Evolutionary conservation across 2,329 filamentous ascomycete genomes (phyloP), one percentile per base, ranked within the genome.

Genomic region (Alternaria gansuensis): DNA sequence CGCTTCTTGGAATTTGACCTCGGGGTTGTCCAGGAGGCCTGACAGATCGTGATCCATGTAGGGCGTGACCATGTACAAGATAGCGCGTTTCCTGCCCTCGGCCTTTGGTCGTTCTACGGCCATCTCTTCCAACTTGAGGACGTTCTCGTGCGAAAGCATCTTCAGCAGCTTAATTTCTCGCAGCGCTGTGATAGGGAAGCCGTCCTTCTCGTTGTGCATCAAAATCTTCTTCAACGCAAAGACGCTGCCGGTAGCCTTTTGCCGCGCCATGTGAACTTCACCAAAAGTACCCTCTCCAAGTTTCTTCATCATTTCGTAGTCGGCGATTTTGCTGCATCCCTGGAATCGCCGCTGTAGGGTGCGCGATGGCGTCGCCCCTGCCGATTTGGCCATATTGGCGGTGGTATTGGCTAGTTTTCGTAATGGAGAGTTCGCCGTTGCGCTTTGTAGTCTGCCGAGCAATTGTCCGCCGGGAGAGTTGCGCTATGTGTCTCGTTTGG

Each of bases 31-130:
- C 70, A 99, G 88, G 29, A 99, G 87, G 43, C 95, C 95, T 8
- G 94, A 96, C n/a, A 99, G 85, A 79, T 99, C 95, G 79, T 99
- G 95, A 70, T 98, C 93, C 93, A 98, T 97, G 78, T 99, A 99
- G 6, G 94, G 95, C 43, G 90, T 97, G 51, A 96, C 94, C 95
- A 99, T 99, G 80, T 98, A 98, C 83, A 99, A 93, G 68, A 93
- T 93, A 3, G 90, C 89, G 59, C 89, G 87, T 68, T 82, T 82
- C 68, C 79, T 72, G 77, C 83, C 79, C 81, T 85, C 77, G 39
- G 77, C 78, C 73, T 85, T 86, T 73, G 83, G 85, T 56, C 86
- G 83, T 77, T 99, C 95, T 34, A 99, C 91, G 11, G 93, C 92
- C 95, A 99, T 99, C 78, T 99, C 95, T 75, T 95, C 91, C 36